Conservation (phyloP, 257 asterid species). For the Solanum raphanifolium region DNA sequence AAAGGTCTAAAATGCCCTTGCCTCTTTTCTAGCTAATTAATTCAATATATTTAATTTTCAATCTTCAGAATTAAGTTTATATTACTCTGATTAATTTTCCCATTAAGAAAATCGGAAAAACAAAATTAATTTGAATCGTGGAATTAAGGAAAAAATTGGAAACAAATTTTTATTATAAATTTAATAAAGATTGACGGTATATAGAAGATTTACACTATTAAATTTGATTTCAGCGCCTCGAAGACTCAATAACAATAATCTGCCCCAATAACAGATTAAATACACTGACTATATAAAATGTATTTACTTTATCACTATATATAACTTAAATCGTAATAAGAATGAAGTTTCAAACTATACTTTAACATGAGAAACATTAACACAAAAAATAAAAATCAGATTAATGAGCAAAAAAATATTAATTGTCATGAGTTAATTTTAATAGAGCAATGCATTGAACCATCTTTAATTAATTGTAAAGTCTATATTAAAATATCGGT, state of each 20-base stretch:
- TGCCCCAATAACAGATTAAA: neutral
- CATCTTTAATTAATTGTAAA: constrained; percentile 1
- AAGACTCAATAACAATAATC: neutral
- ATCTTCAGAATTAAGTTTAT: neutral
- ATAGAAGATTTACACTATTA: neutral
- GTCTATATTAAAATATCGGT: neutral
- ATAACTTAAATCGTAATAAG: neutral
- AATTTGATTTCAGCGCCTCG: neutral
- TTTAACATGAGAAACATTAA: neutral
- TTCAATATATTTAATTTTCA: neutral
- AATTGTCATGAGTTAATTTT: neutral
- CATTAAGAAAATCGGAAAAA: rapidly evolving
- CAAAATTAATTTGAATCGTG: neutral
- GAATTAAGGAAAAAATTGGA: neutral
- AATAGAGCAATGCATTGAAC: constrained; percentile 8
- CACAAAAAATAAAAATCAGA: neutral
- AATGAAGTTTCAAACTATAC: neutral
- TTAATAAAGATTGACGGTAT: too few relatives aligned
- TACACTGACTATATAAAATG: neutral
- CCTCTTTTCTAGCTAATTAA: neutral
- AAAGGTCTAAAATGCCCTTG: neutral
- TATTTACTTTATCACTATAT: neutral
- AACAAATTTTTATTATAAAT: neutral
- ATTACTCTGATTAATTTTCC: neutral
- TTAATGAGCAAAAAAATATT: neutral